A percentile compares a stretch with the other conserved stretches of the same genome.
Evolutionary conservation across 2,329 filamentous ascomycete species (phyloP).

Genomic region (Fusarium newnesense): DNA sequence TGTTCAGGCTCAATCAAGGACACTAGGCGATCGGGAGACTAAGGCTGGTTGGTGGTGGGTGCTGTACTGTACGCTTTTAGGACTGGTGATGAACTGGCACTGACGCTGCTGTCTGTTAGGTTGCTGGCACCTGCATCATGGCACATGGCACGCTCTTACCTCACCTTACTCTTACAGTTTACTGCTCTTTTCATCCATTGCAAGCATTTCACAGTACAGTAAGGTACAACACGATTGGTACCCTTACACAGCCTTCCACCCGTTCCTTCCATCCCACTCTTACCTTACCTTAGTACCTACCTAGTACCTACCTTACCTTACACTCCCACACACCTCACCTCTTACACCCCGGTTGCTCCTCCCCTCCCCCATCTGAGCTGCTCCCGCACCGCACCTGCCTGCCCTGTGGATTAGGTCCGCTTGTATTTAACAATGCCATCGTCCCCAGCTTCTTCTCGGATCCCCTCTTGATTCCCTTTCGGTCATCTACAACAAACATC

Average conservation of each 20-base stretch:
- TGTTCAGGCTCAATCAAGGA: conserved; percentile 4
- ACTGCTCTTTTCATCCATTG: not conserved
- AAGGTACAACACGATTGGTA: conserved; percentile 14
- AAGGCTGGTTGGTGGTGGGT: conserved; percentile 26
- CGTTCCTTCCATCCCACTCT: conserved; percentile 35
- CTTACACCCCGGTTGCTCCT: conserved; percentile 27
- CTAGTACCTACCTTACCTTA: conserved; percentile 20
- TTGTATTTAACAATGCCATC: conserved; percentile 47
- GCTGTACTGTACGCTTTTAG: conserved; percentile 27
- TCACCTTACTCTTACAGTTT: conserved; percentile 12
- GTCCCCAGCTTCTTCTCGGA: conserved; percentile 42
- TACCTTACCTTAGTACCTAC: not conserved
- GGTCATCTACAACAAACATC: conserved; percentile 43
- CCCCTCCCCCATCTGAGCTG: conserved; percentile 28
- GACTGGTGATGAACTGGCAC: conserved; percentile 27
- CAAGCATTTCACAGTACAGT: conserved; percentile 15
- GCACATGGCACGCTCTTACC: conserved; percentile 29
- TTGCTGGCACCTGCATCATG: conserved; percentile 27
- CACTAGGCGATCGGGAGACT: not conserved
- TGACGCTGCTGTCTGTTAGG: conserved; percentile 4
- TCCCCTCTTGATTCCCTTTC: conserved; percentile 43
- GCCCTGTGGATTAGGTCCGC: conserved; percentile 8
- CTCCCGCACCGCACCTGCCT: conserved; percentile 25
- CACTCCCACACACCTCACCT: conserved; percentile 37
- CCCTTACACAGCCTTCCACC: conserved; percentile 38